These are phyloP conservation scores for Penicillium concentricum DNA, from an alignment of 2,329 filamentous ascomycete species.

Conservation along the genomic window DNA sequence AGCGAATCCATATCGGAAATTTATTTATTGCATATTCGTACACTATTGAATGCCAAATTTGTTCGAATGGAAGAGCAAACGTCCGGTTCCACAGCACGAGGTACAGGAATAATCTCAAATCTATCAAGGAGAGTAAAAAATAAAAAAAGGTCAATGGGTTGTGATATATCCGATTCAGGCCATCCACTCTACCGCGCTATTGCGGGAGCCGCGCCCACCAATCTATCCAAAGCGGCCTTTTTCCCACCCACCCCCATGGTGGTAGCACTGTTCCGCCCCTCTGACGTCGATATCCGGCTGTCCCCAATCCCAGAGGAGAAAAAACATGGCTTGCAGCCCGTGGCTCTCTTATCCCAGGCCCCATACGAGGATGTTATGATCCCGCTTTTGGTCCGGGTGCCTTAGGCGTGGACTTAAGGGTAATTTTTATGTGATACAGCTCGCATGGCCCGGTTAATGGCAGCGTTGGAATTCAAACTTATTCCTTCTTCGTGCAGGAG, in stretches of 20 bases:
- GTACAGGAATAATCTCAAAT: not conserved
- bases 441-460: constrained; percentile 16
- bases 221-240: constrained; percentile 7
- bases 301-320: constrained; percentile 1
- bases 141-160: constrained; percentile 4
- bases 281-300: constrained; percentile 31
- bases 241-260: not conserved
- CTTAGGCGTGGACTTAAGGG: not conserved
- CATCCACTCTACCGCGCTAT: constrained; percentile 23
- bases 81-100: constrained; percentile 2
- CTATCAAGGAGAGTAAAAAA: not conserved
- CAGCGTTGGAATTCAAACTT: constrained; percentile 3
- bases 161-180: constrained; percentile 25
- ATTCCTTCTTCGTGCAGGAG: constrained; percentile 2
- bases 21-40: not conserved
- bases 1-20: not conserved
- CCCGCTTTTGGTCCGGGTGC: not conserved
- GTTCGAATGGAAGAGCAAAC: not conserved
- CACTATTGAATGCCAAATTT: constrained; percentile 4
- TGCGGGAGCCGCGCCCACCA: constrained; percentile 26
- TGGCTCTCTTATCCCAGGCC: not conserved
- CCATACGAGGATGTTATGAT: not conserved
- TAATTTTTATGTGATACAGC: constrained; percentile 15
- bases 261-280: constrained; percentile 18
- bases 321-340: constrained; percentile 12